These are phyloP conservation scores for Bipolaris victoriae DNA, from an alignment of 2,329 filamentous ascomycete species.

Conservation along the genomic window DNA sequence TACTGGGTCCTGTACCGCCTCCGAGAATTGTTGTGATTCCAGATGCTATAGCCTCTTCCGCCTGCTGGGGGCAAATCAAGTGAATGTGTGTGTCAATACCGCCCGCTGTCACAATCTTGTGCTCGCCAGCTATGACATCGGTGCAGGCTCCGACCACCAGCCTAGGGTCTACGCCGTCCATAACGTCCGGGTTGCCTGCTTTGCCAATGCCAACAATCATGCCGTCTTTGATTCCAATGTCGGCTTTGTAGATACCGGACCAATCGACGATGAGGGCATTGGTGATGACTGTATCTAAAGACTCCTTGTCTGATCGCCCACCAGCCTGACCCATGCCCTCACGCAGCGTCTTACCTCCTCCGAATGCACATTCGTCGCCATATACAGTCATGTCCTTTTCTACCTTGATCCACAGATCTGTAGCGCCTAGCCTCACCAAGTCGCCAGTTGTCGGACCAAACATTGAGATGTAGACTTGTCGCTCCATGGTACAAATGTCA, in stretches of 20 bases:
- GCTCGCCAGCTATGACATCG: slow-evolving; percentile 89
- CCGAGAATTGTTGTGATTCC: slow-evolving; percentile 91
- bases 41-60: slow-evolving; percentile 78
- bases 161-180: slow-evolving; percentile 80
- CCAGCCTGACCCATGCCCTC: slow-evolving; percentile 96
- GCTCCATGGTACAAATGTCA: slow-evolving; percentile 72
- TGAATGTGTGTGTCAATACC: slow-evolving; percentile 92
- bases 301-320: slow-evolving; percentile 72
- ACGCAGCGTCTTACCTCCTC: slow-evolving; percentile 88
- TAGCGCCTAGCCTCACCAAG: slow-evolving; percentile 78
- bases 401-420: slow-evolving; percentile 88
- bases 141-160: slow-evolving; percentile 88
- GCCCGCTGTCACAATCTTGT: slow-evolving; percentile 88
- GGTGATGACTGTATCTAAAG: slow-evolving; percentile 82
- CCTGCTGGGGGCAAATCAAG: slow-evolving; percentile 94
- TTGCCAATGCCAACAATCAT: slow-evolving; percentile 89
- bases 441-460: slow-evolving; percentile 93
- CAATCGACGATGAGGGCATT: slow-evolving; percentile 92
- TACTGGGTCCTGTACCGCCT: slow-evolving; percentile 90
- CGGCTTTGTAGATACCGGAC: slow-evolving; percentile 93
- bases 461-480: slow-evolving; percentile 82
- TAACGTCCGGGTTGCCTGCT: slow-evolving; percentile 95
- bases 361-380: slow-evolving; percentile 94
- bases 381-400: slow-evolving; percentile 85
- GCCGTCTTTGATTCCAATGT: slow-evolving; percentile 91